Base-by-base conservation (phyloP, 2,329 filamentous ascomycete species). In the Trichophyton simii region DNA sequence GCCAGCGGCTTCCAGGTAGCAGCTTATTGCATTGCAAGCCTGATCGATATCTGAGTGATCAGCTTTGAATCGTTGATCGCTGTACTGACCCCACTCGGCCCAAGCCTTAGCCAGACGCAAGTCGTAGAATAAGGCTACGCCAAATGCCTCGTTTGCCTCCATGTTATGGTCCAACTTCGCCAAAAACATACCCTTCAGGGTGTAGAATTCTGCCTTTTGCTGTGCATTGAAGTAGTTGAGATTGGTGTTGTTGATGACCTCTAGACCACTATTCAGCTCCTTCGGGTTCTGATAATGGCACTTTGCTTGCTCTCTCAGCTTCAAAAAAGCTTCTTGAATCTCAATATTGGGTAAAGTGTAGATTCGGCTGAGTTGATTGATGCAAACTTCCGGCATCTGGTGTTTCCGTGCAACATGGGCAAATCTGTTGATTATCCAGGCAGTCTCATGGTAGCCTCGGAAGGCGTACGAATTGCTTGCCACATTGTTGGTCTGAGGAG, bases 171-270 rank as follows among this genome's bases (percentile, higher is more conserved):
- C 86, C 8, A 99, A 82, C 73, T 96, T 96, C 72, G 95, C 94
- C 52, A 97, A 79, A 80, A 99, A 99, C 94, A 99, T 99, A 64
- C 94, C 94, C 81, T 99, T 99, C 60, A 99, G 82, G 0, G 94
- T 99, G 78, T 96, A 99, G 76, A 99, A 99, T 73, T 99, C 94
- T 7, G 94, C 94, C 76, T 99, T 99, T 73, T 99, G 94, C 69
- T 91, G 87, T 2, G 87, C 83, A 64, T 91, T 95, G 74, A 99
- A 99, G 78, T 99, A 99, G 73, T 95, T 96, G 62, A 99, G 83
- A 68, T 99, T 99, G 41, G 94, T 99, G 68, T 99, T 99, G 75
- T 99, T 99, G 73, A 99, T 99, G 2, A 99, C 94, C 70, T 99
- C 94, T 66, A 99, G 73, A 1, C 94, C 94, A 70, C 86, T 96